Base-by-base conservation (phyloP, 805 yeast species). In the Saccharomyces jurei region DNA sequence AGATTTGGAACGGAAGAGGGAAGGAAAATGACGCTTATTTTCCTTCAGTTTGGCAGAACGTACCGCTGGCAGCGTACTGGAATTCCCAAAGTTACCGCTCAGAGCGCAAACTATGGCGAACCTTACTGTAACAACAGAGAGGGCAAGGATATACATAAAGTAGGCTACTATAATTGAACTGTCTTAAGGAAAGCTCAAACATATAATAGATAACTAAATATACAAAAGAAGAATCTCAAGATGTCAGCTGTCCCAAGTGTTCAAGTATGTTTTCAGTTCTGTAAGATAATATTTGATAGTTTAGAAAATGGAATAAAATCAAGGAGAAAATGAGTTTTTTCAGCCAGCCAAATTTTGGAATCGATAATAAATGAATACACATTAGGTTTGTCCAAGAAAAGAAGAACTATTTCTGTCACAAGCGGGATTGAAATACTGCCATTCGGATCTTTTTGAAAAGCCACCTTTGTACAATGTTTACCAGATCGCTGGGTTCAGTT, bases 261-360 rank as follows among this genome's bases (percentile, higher is more conserved):
- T 36, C 64, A 61, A 61, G 64, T 61, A 61, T 61, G 64, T 61
- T 50, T 29, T n/a, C 31, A 41, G 32, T 29, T 52, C 56, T 26
- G 17, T 11, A 36, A 6, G 17, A n/a, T 36, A 9, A 36, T n/a
- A 3, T 36, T 36, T 17, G 25, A 36, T 36, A 17, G 25, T 6
- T 4, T 36, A 17, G 11, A 21, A 6, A 17, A 36, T 29, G 51
- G 41, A 26, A 8, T 48, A 17, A 14, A 41, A 28, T 13, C 14
- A 29, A 6, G n/a, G 26, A 17, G 10, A 17, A 32, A 17, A n/a
- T 48, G n/a, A n/a, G 11, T 13, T 6, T 6, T 14, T 10, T 21
- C 25, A 29, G n/a, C 17, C 31, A 36, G 21, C 11, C 21, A 41
- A 17, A 14, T 47, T 47, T 14, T 14, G 36, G 36, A 36, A 17